Evolutionary conservation across 306 rosid species (phyloP), one percentile per base, ranked within the genome.

Genomic region (Fragaria nilgerrensis): DNA sequence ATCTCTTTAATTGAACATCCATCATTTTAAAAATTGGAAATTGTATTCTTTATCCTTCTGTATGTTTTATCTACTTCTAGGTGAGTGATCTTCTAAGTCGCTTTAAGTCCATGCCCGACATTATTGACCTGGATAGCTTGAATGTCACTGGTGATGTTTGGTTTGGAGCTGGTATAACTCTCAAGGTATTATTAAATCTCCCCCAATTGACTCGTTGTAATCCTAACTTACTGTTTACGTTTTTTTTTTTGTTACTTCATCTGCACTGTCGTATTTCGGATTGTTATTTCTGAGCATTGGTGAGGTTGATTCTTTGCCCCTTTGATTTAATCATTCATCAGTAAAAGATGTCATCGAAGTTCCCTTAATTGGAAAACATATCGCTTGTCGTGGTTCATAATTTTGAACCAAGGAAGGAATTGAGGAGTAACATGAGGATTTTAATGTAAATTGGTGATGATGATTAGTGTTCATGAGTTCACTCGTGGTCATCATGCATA

Each of bases 131-230:
- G 79, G 94, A 90, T 68, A 87, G 90, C 76, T 86, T 92, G 89
- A 82, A 55, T 20, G 96, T 90, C 70, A 82, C 85, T 23, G 97
- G 97, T 64, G 93, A 92, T 64, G 96, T 89, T 48, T 87, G 96
- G 91, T 90, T 92, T 84, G 96, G 97, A 72, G 72, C 86, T 53
- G 85, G 84, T 71, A 78, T 90, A 62, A 82, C 87, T 53, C 83
- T 87, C 10, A 89, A 92, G 97, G 96, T 92, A 90, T 64, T 70
- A 39, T 47, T 17, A 25, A 39, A 43, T 39, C 50, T 61, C 56
- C 45, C 45, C 32, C 7, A 14, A 2, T 64, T 7, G 69, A 7
- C 45, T n/a, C 22, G 23, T 43, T 20, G 25, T 47, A 25, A 43
- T 43, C 56, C n/a, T 16, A 59, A 58, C 32, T 50, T 49, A 39